These are phyloP conservation scores for Aspergillus terreus DNA, from an alignment of 2,329 filamentous ascomycete genomes.

Conservation along the genomic window DNA sequence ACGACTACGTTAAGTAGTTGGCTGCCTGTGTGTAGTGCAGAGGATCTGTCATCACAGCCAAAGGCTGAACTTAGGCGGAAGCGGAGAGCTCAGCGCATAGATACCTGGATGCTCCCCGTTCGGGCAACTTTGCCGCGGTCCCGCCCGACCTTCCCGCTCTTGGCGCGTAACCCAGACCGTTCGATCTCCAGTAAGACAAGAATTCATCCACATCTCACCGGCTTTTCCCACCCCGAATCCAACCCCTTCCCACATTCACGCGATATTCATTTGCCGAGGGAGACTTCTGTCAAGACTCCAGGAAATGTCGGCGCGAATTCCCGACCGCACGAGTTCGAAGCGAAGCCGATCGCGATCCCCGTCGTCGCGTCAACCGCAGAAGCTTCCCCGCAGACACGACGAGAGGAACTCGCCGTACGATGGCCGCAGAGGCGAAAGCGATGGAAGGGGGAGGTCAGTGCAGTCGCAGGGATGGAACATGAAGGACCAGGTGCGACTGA, in stretches of 20 bases:
- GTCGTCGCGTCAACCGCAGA: conserved; percentile 37
- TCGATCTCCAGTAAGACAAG: conserved; percentile 6
- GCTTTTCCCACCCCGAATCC: neutral
- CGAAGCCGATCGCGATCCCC: conserved; percentile 42
- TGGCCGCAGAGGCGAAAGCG: conserved; percentile 15
- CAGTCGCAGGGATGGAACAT: conserved; percentile 28
- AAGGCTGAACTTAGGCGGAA: conserved; percentile 9
- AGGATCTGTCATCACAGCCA: neutral
- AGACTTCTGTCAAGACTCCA: neutral
- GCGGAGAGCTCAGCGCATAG: conserved; percentile 3
- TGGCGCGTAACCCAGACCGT: conserved; percentile 9
- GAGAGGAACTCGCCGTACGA: conserved; percentile 26
- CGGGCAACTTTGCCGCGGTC: conserved; percentile 19
- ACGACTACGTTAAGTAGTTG: neutral
- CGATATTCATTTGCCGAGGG: neutral
- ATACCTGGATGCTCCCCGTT: neutral
- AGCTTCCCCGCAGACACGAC: conserved; percentile 32
- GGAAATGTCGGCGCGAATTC: conserved; percentile 31
- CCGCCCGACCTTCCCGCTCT: conserved; percentile 20
- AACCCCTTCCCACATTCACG: neutral
- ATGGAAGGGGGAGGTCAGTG: conserved; percentile 18
- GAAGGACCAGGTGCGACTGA: conserved; percentile 46
- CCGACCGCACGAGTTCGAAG: conserved; percentile 34
- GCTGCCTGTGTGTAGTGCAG: neutral
- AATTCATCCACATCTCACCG: neutral